These are phyloP conservation scores for Colletotrichum coccodes DNA, from an alignment of 2,329 filamentous ascomycete genomes.

Conservation along the genomic window DNA sequence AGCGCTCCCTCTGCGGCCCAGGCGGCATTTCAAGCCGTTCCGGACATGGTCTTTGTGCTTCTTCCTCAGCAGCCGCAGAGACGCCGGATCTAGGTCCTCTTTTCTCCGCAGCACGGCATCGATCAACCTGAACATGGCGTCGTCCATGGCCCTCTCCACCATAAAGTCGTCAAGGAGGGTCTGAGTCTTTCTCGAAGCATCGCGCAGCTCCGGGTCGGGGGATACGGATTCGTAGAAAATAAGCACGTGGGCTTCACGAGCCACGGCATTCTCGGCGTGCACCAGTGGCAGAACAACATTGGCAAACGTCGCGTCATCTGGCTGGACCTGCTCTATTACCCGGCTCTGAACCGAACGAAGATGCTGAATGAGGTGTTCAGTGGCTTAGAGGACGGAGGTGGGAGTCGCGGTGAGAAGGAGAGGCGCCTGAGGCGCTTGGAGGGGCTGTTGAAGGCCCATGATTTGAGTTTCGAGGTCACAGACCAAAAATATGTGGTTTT, in stretches of 20 bases:
- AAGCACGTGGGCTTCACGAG: neutral
- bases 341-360: neutral
- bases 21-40: neutral
- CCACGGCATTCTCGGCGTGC: neutral
- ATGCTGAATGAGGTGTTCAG: neutral
- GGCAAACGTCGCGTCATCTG: neutral
- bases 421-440: neutral
- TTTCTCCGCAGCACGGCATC: neutral
- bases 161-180: neutral
- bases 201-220: neutral
- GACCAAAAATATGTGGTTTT: neutral
- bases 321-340: neutral
- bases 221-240: neutral
- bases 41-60: neutral
- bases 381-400: neutral
- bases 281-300: constrained; percentile 1
- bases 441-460: neutral
- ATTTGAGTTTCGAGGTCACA: neutral
- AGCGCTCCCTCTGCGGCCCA: neutral
- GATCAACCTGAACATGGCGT: neutral
- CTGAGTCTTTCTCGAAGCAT: neutral
- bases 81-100: neutral
- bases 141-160: neutral
- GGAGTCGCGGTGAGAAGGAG: neutral
- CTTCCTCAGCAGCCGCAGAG: neutral